A percentile compares a stretch with the other conserved stretches of the same genome.
These are phyloP conservation scores for Haplosporangium gracile DNA, from an alignment of 192 early-diverging fungal species.

Conservation along the genomic window DNA sequence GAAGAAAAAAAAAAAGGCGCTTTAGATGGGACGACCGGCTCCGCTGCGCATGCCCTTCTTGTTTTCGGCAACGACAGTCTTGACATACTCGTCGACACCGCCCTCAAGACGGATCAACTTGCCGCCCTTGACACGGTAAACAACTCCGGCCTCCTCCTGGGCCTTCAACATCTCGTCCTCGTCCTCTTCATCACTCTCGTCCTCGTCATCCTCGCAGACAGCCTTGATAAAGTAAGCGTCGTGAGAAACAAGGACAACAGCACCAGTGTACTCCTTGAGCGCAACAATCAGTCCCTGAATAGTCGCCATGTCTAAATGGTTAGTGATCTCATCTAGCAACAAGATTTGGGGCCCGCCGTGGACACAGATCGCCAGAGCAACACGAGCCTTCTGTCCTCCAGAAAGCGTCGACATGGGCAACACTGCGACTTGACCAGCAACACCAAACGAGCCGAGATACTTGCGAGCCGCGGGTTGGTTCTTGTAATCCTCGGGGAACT, in stretches of 20 bases:
- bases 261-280: conserved; percentile 78
- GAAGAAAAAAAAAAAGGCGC: too few relatives aligned
- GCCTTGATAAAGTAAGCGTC: conserved; percentile 88
- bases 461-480: conserved; percentile 61
- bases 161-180: conserved; percentile 19
- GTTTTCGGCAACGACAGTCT: conserved; percentile 51
- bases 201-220: conserved; percentile 64
- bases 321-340: conserved; percentile 87
- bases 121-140: conserved; percentile 65
- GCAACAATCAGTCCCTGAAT: conserved; percentile 81
- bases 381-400: conserved; percentile 87
- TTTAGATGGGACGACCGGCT: conserved; percentile 45
- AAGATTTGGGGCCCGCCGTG: conserved; percentile 76
- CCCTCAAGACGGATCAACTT: conserved; percentile 68
- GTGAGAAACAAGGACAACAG: conserved; percentile 88
- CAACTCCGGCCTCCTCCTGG: conserved; percentile 49
- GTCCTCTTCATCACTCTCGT: conserved; percentile 39
- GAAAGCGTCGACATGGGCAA: conserved; percentile 74
- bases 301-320: conserved; percentile 91
- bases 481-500: conserved; percentile 52
- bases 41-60: conserved; percentile 56
- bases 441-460: conserved; percentile 83
- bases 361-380: conserved; percentile 80
- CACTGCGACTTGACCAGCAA: conserved; percentile 73
- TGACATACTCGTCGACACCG: conserved; percentile 76